Evolutionary conservation across 768 basidiomycete species (phyloP), one percentile per base, ranked within the genome.

Genomic region (Serendipita indica): DNA sequence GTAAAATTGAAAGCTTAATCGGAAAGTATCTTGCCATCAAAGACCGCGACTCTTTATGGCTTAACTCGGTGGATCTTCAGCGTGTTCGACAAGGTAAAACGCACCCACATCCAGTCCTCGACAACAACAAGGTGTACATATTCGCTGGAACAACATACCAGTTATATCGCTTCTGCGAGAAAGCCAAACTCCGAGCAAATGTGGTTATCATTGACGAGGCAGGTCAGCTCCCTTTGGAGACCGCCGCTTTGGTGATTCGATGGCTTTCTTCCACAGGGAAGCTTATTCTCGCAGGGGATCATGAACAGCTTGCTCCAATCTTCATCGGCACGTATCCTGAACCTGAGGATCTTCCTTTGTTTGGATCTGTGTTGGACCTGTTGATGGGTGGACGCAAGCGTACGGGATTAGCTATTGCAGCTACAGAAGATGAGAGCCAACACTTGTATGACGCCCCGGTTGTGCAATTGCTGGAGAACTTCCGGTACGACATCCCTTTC

Each of bases 111-210:
- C 75, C 77, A 1, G 58, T 63, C 2, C n/a, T 18, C 14, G 18
- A 65, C n/a, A 54, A 63, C n/a, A 59, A 61, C 2, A 67, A 67
- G 35, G 62, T 54, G 20, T 66, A 72, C 4, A 67, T 77, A 1
- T 78, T 77, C 61, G 70, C 73, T 4, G 77, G 77, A 12, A 78
- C 77, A 1, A 71, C 76, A 1, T 78, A 71, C 60, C 76, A 79
- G 75, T 65, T 79, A 4, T 76, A 73, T 61, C 76, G 76, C 60
- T 78, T 77, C 61, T 71, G 73, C 33, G 77, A 74, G 61, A 65
- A 67, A 25, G 61, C 69, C 56, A 63, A 66, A 7, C 64, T 77
- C 54, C 67, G 69, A 34, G 74, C 74, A 3, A 76, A 78, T 63
- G 71, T 69, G 41, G 67, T 76, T 13, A 68, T 77, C 25, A 70